Base-by-base conservation (phyloP, 352 stramenopile species). In the Globisporangium emineosum region DNA sequence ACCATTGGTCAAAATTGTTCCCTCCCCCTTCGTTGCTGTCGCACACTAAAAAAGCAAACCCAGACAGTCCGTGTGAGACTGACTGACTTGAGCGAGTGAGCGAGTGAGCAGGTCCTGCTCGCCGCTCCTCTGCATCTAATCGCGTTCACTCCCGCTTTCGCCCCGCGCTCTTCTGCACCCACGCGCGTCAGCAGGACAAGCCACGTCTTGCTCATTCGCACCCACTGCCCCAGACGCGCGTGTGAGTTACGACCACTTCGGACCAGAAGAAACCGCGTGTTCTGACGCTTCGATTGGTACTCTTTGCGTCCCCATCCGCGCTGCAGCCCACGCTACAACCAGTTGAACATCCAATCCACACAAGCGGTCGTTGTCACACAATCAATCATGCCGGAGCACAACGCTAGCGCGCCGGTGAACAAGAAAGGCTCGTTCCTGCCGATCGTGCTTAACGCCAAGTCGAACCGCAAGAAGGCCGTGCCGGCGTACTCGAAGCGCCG, bases 381-480 rank as follows among this genome's bases (percentile, higher is more conserved):
- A 42, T 3, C 21, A 8, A 60, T 43, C 21, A 79, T 81, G 74
- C 35, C 64, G 23, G 67, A 78, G 64, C 69, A 66, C 47, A 55
- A 27, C 59, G 21, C 17, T 35, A 47, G 37, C 55, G 37, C 57
- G 57, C 12, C 43, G 13, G n/a, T 21, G 8, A 30, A 13, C 29
- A 76, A 76, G 42, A 83, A 81, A 51, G 60, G 61, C 43, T 75
- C 73, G 42, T 69, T 73, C 60, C 64, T 84, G 68, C 73, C 73
- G 17, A 74, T 81, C 43, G 73, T 71, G 52, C 69, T 77, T 23
- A 71, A 6, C 65, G 61, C 9, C 69, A 76, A 63, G 61, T 56
- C 4, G 19, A 62, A 69, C 37, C 71, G 67, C 57, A 73, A 76
- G 64, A 84, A 81, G 49, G 33, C 56, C 54, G 35, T 73, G 19